Conservation (phyloP, 2,329 filamentous ascomycete genomes). For the Colletotrichum falcatum region DNA sequence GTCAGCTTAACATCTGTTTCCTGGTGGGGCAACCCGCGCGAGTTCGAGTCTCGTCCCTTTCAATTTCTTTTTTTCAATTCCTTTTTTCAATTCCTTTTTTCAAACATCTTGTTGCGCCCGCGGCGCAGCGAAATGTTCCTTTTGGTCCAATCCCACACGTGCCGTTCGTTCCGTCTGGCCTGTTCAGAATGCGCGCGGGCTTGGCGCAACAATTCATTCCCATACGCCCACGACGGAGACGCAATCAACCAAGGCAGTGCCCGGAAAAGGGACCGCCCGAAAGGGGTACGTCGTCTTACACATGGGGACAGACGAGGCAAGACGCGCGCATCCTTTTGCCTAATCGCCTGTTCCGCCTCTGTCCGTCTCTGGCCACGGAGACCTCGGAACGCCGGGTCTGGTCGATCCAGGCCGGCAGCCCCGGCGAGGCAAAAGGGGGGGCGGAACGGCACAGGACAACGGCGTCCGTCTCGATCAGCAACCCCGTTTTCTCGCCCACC, state of each 20-base stretch:
- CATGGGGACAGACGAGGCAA: too few species aligned
- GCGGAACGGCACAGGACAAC: too few species aligned
- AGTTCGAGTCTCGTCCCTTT: slow-evolving; percentile 41
- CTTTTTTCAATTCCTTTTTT: background rate
- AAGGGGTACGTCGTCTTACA: too few species aligned
- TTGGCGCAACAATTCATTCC: background rate
- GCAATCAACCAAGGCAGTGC: too few species aligned
- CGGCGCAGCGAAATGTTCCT: fast-evolving
- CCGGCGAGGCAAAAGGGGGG: too few species aligned
- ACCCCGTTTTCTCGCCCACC: background rate
- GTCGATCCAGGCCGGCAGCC: background rate
- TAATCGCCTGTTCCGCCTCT: background rate
- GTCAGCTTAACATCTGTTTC: slow-evolving; percentile 41
- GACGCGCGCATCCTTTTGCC: background rate
- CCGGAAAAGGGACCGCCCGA: background rate
- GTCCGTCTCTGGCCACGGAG: background rate
- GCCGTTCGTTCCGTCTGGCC: too few species aligned
- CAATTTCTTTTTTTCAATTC: slow-evolving; percentile 1
- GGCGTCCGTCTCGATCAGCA: background rate
- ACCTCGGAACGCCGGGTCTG: background rate
- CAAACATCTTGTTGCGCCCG: background rate
- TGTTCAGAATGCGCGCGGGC: too few species aligned
- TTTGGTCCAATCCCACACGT: too few species aligned
- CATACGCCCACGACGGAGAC: background rate
- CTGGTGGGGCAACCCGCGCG: slow-evolving; percentile 41